Evolutionary conservation across 139 green algal species (phyloP).

Genomic region (Chlorella ohadii): DNA sequence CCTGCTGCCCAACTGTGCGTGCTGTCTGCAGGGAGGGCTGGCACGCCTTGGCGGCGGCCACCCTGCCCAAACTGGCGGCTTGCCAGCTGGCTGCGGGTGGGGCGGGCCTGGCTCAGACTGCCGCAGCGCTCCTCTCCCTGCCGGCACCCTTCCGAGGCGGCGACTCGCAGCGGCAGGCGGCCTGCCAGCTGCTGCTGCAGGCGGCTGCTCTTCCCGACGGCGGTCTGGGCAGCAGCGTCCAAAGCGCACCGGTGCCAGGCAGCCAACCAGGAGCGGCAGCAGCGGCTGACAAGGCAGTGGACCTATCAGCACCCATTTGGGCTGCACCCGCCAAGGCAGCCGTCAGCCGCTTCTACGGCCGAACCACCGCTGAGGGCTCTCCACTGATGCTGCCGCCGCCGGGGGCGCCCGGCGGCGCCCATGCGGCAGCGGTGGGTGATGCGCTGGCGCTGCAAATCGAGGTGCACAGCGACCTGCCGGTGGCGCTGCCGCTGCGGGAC

Average conservation of each 20-base stretch:
- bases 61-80: constrained; percentile 56
- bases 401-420: not conserved
- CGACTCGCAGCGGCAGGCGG: not conserved
- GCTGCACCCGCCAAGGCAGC: constrained; percentile 1
- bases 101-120: constrained; percentile 33
- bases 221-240: not conserved
- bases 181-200: constrained; percentile 31
- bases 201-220: not conserved
- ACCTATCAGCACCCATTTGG: not conserved
- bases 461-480: constrained; percentile 36
- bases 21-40: constrained; percentile 57
- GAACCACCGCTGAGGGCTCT: not conserved
- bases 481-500: constrained; percentile 25
- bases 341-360: constrained; percentile 57
- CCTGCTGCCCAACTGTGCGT: constrained; percentile 20
- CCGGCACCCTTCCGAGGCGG: not conserved
- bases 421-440: constrained; percentile 52
- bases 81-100: constrained; percentile 38
- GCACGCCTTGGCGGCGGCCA: constrained; percentile 41
- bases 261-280: not conserved
- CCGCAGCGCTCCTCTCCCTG: constrained; percentile 36
- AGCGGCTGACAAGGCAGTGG: not conserved
- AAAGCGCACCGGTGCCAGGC: not conserved
- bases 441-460: constrained; percentile 44
- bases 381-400: constrained; percentile 23